Percentiles rank a stretch among this genome's conserved stretches.
Evolutionary conservation across 2,329 filamentous ascomycete genomes (phyloP).

Genomic region (Leptographium lundbergii): DNA sequence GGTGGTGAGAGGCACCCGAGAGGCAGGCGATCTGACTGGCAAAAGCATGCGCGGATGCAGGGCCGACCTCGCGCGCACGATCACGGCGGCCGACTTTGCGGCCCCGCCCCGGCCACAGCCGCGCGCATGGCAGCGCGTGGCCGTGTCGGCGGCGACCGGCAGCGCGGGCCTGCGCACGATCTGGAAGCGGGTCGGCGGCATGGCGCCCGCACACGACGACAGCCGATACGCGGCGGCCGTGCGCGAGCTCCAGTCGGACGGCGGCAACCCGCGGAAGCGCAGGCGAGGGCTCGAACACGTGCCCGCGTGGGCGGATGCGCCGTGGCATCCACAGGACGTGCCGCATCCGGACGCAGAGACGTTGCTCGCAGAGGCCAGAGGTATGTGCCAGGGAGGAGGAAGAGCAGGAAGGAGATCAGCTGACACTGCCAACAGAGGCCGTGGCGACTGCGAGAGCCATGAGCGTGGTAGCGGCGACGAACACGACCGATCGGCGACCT

Average conservation of each 20-base stretch:
- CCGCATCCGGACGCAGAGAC: constrained; percentile 11
- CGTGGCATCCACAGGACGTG: constrained; percentile 15
- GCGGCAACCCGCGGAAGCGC: constrained; percentile 22
- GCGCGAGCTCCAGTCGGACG: constrained; percentile 21
- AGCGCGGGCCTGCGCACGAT: constrained; percentile 13
- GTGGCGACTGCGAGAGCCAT: neutral
- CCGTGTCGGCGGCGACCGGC: constrained; percentile 12
- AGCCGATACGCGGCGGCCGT: constrained; percentile 10
- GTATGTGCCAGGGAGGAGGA: constrained; percentile 7
- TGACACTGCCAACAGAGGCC: neutral
- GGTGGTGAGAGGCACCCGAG: neutral
- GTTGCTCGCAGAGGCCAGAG: constrained; percentile 13
- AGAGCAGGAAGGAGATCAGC: neutral
- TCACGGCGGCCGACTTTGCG: constrained; percentile 13
- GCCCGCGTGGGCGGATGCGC: constrained; percentile 19
- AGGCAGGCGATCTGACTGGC: neutral
- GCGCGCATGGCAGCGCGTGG: constrained; percentile 20
- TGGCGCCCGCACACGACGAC: constrained; percentile 1
- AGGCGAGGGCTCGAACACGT: constrained; percentile 17
- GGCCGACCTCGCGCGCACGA: neutral
- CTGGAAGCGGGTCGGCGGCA: constrained; percentile 20
- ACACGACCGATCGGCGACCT: neutral
- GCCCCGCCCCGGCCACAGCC: constrained; percentile 11
- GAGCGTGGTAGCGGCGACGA: neutral
- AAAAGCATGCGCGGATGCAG: neutral